Base-by-base conservation (phyloP, 1,284 basidiomycete species). In the Quambalaria eucalypti region DNA sequence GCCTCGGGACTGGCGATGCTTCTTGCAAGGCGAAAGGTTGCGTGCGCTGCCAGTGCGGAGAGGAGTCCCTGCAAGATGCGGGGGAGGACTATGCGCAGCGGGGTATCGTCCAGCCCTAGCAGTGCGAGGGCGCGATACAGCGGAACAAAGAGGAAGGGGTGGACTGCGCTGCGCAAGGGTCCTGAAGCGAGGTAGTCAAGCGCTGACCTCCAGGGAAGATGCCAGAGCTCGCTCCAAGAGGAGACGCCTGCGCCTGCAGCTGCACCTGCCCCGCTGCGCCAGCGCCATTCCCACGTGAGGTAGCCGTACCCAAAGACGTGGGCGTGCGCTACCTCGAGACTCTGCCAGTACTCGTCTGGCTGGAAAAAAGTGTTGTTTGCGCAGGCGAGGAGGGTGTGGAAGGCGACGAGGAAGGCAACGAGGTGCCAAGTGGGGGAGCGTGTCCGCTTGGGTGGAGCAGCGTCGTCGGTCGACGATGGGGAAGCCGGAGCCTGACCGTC, bases 331-430 rank as follows among this genome's bases (percentile, higher is more conserved):
- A 90, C 87, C 74, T 99, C 95, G 40, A 95, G 82, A 8, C 90
- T 84, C 74, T 99, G 95, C 69, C 87, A 97, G 77, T 89, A 95
- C 78, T 98, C 95, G 77, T 99, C 95, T 1, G 95, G 93, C 75
- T 97, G 92, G 76, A 98, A 98, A 78, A 87, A 89, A 0, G 91
- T 90, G 50, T 82, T 14, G 36, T 14, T 39, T 4, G 21, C 16
- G 10, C 36, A 39, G 36, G 36, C 36, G 36, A 39, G 36, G 16
- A 39, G 81, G 0, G 88, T 91, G 25, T 80, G 77, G 12, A 91
- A 71, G 0, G 87, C 85, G 33, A 78, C 69, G 9, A 76, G 29
- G 4, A 77, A 39, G 16, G 81, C 76, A 47, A 82, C n/a, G n/a
- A n/a, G n/a, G n/a, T n/a, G n/a, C n/a, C n/a, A n/a, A n/a, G n/a